Percentiles rank a stretch among this genome's conserved stretches.
Evolutionary conservation across 2,329 filamentous ascomycete species (phyloP).

Genomic region (Colletotrichum sp.): DNA sequence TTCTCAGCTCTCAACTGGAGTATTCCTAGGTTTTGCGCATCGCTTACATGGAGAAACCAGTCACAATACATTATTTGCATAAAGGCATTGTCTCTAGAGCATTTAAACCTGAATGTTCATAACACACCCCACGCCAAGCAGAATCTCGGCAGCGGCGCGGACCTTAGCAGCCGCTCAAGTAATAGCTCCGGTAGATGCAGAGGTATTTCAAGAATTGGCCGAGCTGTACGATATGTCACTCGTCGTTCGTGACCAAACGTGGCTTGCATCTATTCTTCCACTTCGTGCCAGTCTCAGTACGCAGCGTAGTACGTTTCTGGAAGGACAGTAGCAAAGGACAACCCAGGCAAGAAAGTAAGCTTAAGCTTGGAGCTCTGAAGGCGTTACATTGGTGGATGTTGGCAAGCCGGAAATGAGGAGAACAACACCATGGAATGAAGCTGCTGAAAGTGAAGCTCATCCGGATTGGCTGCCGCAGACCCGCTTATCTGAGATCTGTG

Average conservation of each 20-base stretch:
- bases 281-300: not conserved
- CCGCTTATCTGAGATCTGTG: rapidly evolving
- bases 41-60: not conserved
- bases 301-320: not conserved
- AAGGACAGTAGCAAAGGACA: not conserved
- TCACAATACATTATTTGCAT: not conserved
- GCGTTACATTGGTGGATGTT: not conserved
- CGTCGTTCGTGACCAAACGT: not conserved
- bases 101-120: not conserved
- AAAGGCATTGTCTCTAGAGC: not conserved
- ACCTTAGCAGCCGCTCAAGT: not conserved
- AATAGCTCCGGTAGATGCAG: not conserved
- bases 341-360: not conserved
- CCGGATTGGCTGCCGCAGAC: not conserved
- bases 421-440: not conserved
- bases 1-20: not conserved
- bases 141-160: not conserved
- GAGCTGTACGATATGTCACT: not conserved
- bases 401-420: not conserved
- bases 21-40: too few species aligned
- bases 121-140: not conserved
- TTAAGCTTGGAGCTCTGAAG: not conserved
- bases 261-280: not conserved
- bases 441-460: not conserved
- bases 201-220: not conserved